These are phyloP conservation scores for Kwoniella newhampshirensis DNA, from an alignment of 768 basidiomycete genomes.

Conservation along the genomic window DNA sequence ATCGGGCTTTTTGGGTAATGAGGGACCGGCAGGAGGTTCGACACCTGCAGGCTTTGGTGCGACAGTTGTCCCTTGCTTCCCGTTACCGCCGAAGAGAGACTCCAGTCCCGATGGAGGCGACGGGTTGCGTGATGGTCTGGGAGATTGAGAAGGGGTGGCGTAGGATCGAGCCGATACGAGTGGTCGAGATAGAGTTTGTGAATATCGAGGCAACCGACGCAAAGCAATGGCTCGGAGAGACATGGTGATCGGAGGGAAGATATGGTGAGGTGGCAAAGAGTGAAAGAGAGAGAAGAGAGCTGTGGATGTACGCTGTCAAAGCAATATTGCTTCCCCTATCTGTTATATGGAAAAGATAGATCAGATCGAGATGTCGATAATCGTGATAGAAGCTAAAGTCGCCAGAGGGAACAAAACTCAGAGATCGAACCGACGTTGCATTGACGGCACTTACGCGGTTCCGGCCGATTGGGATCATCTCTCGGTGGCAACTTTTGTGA, in stretches of 20 bases:
- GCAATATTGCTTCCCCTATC: too few species aligned
- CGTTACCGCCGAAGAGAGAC: slow-evolving; percentile 37
- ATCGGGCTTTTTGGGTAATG: slow-evolving; percentile 40
- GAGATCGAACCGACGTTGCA: not conserved
- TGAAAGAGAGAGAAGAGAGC: not conserved
- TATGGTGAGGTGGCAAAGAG: not conserved
- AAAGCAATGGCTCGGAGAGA: slow-evolving; percentile 35
- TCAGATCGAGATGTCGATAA: not conserved
- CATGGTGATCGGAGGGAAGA: slow-evolving; percentile 26
- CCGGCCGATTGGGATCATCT: not conserved
- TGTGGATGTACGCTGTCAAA: too few species aligned
- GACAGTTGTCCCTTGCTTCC: slow-evolving; percentile 28
- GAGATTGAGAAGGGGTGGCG: slow-evolving; percentile 34
- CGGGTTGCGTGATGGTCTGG: slow-evolving; percentile 34
- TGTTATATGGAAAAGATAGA: too few species aligned
- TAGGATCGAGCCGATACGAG: slow-evolving; percentile 31
- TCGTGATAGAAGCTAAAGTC: too few species aligned
- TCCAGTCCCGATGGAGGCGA: slow-evolving; percentile 45
- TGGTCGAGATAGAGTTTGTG: slow-evolving; percentile 15
- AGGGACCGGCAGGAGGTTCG: slow-evolving; percentile 40
- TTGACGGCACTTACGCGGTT: not conserved
- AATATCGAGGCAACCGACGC: slow-evolving; percentile 24
- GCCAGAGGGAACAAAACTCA: too few species aligned
- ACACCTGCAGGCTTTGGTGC: slow-evolving; percentile 45
- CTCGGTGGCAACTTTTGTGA: too few species aligned